A percentile compares a stretch with the other conserved stretches of the same genome.
These are phyloP conservation scores for Phoma herbarum DNA, from an alignment of 2,329 filamentous ascomycete genomes.

Conservation along the genomic window DNA sequence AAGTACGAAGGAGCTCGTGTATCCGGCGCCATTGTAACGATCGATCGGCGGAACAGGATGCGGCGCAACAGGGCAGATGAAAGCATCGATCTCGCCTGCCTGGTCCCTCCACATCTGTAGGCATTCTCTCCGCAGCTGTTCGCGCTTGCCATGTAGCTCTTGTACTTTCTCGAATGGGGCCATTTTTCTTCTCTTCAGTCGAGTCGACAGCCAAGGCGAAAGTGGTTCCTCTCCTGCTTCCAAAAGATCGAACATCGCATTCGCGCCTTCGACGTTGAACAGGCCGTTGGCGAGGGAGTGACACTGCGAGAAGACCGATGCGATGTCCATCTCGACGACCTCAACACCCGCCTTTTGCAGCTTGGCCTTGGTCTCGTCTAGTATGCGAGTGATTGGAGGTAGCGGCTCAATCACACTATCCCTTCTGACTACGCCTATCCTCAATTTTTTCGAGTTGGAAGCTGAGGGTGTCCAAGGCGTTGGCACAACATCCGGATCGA, in stretches of 20 bases:
- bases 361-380: conserved; percentile 56
- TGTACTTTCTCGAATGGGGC: conserved; percentile 60
- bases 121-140: conserved; percentile 64
- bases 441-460: conserved; percentile 41
- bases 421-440: conserved; percentile 59
- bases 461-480: conserved; percentile 48
- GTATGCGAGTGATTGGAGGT: conserved; percentile 58
- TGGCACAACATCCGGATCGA: conserved; percentile 56
- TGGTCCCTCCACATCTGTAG: conserved; percentile 64
- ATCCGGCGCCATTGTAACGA: conserved; percentile 69
- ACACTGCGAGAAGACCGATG: conserved; percentile 61
- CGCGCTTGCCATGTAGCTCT: conserved; percentile 62
- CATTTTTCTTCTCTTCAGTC: conserved; percentile 60
- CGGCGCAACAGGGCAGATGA: conserved; percentile 70
- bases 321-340: conserved; percentile 66
- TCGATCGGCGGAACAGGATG: conserved; percentile 71
- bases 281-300: conserved; percentile 66
- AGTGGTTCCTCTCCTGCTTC: conserved; percentile 65
- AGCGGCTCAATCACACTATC: conserved; percentile 63
- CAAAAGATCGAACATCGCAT: conserved; percentile 65
- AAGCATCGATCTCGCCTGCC: conserved; percentile 63
- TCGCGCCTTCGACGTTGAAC: conserved; percentile 66
- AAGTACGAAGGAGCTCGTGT: conserved; percentile 68
- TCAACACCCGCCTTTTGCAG: conserved; percentile 57
- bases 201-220: conserved; percentile 66